Evolutionary conservation across 495 filamentous ascomycete species (phyloP), one percentile per base, ranked within the genome.

Genomic region (Neurospora sp.): DNA sequence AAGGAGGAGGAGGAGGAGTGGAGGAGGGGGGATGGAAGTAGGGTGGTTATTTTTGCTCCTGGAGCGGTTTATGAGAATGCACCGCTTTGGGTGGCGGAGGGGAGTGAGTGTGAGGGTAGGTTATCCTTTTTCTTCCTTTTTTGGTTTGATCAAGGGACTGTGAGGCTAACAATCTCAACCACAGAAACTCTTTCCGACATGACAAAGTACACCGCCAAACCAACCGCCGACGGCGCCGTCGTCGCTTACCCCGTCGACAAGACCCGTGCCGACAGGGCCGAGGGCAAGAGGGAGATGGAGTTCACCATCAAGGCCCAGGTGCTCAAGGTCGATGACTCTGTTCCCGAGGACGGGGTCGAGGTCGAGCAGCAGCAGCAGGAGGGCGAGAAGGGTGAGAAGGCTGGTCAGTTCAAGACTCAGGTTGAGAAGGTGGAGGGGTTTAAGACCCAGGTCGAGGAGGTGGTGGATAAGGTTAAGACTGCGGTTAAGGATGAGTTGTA

Each of bases 61-160:
- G 81, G 79, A 0, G 81, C 80, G 5, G 1, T 83, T 39, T 80
- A 82, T 41, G 74, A 79, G 70, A 72, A 71, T n/a, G 66, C 80
- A 54, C 81, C 81, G 31, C 74, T 83, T 16, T 83, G 78, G 78
- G 78, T 83, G 5, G 80, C 78, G 11, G 79, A 79, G 76, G 75
- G 71, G 20, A 83, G 79, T 40, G 70, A 74, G 8, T 83, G 81
- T 49, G 72, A 75, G 9, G 80, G 81, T 83, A 11, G 62, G 81
- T 60, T 70, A 20, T 10, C n/a, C n/a, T 20, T 18, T 3, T 11
- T n/a, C 60, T 18, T 14, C 69, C 1, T 39, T n/a, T n/a, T 31
- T 31, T 31, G 27, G n/a, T n/a, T n/a, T n/a, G n/a, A n/a, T n/a
- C n/a, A n/a, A n/a, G n/a, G n/a, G 38, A 39, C 38, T 0, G 38